phyloP scores from a whole-genome alignment of 2,329 filamentous ascomycete genomes.

The Intubia oerlemansii region DNA sequence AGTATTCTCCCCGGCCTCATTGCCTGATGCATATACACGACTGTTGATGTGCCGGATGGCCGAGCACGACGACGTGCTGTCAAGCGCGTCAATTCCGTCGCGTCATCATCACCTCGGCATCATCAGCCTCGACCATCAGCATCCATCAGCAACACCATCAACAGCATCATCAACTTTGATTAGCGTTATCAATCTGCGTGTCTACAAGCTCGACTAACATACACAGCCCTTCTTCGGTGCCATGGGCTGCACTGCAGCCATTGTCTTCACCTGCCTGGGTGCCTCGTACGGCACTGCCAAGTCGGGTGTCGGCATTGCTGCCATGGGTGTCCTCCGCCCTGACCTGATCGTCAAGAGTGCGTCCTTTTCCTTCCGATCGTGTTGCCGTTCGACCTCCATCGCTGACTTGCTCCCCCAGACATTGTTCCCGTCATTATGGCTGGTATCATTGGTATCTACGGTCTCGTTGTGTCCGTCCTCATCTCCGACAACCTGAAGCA shows the following conservation, averaged over 20 bases:
- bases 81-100: too few relatives aligned
- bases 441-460: constrained; percentile 99
- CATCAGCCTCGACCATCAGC: too few relatives aligned
- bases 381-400: neutral
- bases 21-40: neutral
- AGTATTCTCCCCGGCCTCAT: constrained; percentile 27
- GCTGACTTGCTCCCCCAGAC: constrained; percentile 31
- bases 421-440: constrained; percentile 99
- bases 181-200: too few relatives aligned
- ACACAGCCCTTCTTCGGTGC: constrained; percentile 78
- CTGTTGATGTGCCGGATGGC: too few relatives aligned
- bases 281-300: constrained; percentile 98
- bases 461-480: constrained; percentile 69
- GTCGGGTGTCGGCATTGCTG: constrained; percentile 94
- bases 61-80: too few relatives aligned
- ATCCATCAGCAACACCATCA: too few relatives aligned
- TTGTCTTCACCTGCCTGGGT: constrained; percentile 34
- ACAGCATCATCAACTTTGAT: too few relatives aligned
- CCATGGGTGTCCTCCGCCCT: constrained; percentile 94
- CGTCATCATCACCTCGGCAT: too few relatives aligned
- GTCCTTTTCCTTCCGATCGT: constrained; percentile 12
- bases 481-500: constrained; percentile 64
- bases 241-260: constrained; percentile 66
- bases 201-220: too few relatives aligned
- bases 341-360: constrained; percentile 99